These are phyloP conservation scores for Phaeotremella skinneri DNA, from an alignment of 768 basidiomycete species.

Conservation along the genomic window DNA sequence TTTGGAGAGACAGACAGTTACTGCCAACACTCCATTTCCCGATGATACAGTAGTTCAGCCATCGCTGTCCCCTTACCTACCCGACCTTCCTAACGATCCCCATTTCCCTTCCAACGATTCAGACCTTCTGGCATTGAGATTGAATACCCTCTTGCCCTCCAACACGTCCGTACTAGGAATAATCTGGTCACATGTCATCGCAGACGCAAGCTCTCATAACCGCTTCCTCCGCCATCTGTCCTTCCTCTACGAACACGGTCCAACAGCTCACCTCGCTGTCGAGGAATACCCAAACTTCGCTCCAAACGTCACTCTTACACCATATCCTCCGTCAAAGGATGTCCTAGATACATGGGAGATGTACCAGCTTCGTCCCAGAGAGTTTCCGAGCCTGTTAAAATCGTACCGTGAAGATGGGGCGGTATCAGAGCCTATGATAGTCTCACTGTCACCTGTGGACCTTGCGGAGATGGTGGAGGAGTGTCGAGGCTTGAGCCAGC, in stretches of 20 bases:
- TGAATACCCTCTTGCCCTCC: background rate
- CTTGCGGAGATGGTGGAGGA: background rate
- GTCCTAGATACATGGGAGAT: background rate
- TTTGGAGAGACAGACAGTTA: background rate
- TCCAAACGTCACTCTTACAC: background rate
- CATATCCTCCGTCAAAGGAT: background rate
- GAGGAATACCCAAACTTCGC: background rate
- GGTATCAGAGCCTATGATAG: background rate
- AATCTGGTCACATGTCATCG: background rate
- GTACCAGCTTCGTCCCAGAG: background rate
- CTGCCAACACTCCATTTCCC: background rate
- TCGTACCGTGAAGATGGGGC: background rate
- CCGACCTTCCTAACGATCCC: background rate
- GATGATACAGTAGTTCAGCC: background rate
- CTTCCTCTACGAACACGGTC: background rate
- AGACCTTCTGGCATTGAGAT: background rate
- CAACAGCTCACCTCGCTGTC: background rate
- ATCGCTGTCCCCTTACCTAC: background rate
- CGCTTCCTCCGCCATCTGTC: background rate
- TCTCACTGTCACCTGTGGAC: background rate
- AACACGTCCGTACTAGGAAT: background rate
- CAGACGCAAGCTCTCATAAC: background rate
- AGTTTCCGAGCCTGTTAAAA: background rate
- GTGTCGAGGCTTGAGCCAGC: background rate
- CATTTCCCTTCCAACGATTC: background rate